Evolutionary conservation across 1,284 basidiomycete species (phyloP), one percentile per base, ranked within the genome.

Genomic region (Apiotrichum porosum): DNA sequence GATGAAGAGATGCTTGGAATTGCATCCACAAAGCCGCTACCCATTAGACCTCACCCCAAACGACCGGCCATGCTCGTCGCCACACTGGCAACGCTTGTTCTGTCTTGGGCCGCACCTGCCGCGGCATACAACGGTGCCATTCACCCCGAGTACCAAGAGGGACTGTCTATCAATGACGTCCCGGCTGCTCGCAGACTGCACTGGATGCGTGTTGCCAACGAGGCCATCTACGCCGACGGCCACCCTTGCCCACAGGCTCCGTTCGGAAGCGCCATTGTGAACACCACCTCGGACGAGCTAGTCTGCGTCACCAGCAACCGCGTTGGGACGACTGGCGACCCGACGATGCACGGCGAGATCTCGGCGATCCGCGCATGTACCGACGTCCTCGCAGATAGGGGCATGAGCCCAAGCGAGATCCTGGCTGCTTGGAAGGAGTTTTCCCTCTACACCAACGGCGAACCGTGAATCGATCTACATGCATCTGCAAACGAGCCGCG

Each of bases 191-290:
- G 61, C 13, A 24, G 61, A 9, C 26, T 58, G 9, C 61, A 62
- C 41, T 62, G 61, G 61, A 62, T 62, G 61, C 35, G 61, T 18
- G 61, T 62, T 3, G 61, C 61, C 48, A 62, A 62, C 38, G 58
- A 60, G 28, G 61, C 61, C 1, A 52, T 60, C 19, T 62, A 62
- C 46, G 56, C 54, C 2, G 53, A 56, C 31, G 61, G 58, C 9
- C 61, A 62, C 40, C 61, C 61, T 15, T 62, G 61, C 48, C 61
- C 61, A 6, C 58, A 58, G 37, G 54, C 56, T 8, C 58, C 61
- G 0, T 62, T 62, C 37, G 61, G 61, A 3, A 53, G 46, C 2
- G 61, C 58, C 3, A 60, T 62, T 9, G 61, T 62, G 17, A 58
- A 62, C 37, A 60, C 58, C 10, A 60, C 54, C 1, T 53, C 50